These are phyloP conservation scores for Lathyrus oleraceus DNA, from an alignment of 306 rosid genomes.

Conservation along the genomic window DNA sequence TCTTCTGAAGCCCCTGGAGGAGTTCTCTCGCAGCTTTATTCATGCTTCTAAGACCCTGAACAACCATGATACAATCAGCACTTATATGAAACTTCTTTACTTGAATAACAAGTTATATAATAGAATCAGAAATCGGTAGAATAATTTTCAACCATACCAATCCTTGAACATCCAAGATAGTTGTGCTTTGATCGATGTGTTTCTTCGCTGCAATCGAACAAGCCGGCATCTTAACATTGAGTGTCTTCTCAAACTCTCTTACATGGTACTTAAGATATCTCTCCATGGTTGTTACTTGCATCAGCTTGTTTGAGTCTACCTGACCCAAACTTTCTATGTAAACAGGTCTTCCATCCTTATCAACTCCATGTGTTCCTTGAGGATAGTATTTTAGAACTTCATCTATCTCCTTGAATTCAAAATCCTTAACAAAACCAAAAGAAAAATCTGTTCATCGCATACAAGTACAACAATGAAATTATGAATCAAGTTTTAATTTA, in stretches of 20 bases:
- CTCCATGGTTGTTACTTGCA: constrained; percentile 91
- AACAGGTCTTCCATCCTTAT: constrained; percentile 84
- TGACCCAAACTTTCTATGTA: constrained; percentile 88
- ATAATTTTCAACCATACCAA: constrained; percentile 50
- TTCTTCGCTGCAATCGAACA: constrained; percentile 88
- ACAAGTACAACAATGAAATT: not conserved
- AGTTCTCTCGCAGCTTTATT: constrained; percentile 94
- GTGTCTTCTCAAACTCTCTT: constrained; percentile 83
- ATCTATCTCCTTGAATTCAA: constrained; percentile 75
- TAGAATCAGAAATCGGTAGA: not conserved
- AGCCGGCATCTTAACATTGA: constrained; percentile 71
- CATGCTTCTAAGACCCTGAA: constrained; percentile 76
- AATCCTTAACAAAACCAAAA: constrained; percentile 55
- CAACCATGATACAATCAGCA: not conserved
- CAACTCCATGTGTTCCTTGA: constrained; percentile 95
- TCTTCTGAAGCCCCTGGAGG: constrained; percentile 75
- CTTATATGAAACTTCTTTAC: constrained; percentile 1
- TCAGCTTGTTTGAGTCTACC: constrained; percentile 75
- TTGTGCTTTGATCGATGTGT: constrained; percentile 92
- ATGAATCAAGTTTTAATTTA: not conserved
- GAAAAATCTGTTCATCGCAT: not conserved
- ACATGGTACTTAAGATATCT: constrained; percentile 85
- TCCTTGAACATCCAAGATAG: constrained; percentile 97
- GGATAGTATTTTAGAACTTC: constrained; percentile 90
- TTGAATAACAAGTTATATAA: not conserved